Base-by-base conservation (phyloP, 345 rosid genomes). In the Corchorus olitorius region DNA sequence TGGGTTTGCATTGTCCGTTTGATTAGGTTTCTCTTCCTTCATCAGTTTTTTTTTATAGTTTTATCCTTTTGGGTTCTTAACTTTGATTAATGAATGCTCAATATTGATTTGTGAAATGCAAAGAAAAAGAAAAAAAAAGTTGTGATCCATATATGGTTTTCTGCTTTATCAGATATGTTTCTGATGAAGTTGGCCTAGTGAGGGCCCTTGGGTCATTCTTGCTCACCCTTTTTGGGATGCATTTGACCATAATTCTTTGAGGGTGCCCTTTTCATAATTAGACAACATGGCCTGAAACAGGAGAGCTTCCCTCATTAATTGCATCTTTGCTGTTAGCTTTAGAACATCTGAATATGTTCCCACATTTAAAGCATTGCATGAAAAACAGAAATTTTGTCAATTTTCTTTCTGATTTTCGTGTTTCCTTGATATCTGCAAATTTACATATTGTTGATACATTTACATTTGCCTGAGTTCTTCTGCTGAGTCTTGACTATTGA, bases 231-330 rank as follows among this genome's bases (percentile, higher is more conserved):
- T 62, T 0, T 9, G 61, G 45, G 20, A 62, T 34, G 43, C 66
- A 34, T 62, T 19, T 62, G 66, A 61, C 65, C n/a, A 61, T 61
- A 34, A 61, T 13, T 27, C 65, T 34, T 61, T 60, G 41, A 39
- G 5, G 65, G 41, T 61, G 33, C 10, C 45, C n/a, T 62, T 34
- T 35, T 15, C 41, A 34, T 62, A 62, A 34, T 62, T 34, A 34
- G 8, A 62, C 66, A 62, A 35, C 41, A 34, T 62, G 66, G 27
- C 27, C 27, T 27, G 27, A 27, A 27, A 27, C 1, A 27, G 27
- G 45, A 62, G 1, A 60, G 8, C 13, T 37, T 63, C 35, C 27
- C 67, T 63, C 45, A 63, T 37, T 63, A 63, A 35, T 35, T 63
- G 19, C 19, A 62, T 34, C 19, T 37, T 17, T 10, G n/a, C 22